Evolutionary conservation across 371 early-diverging fungal genomes (phyloP), one percentile per base, ranked within the genome.

Genomic region (Cokeromyces recurvatus): DNA sequence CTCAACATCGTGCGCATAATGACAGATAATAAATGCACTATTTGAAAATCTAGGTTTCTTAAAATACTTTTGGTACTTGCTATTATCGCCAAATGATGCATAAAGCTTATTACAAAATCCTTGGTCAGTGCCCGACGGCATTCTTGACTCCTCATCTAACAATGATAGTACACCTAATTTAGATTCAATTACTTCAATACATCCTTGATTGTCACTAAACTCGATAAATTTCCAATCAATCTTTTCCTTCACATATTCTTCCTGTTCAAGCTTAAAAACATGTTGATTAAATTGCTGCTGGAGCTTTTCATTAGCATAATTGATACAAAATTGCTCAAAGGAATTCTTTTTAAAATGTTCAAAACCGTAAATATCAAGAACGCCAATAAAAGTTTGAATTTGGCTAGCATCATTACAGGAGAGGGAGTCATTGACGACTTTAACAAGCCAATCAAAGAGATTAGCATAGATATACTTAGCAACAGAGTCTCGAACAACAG

Each of bases 291-390:
- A 98, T 70, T 81, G 94, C 64, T 99, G 98, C 71, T 99, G 97
- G 47, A 98, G 72, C 69, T 95, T 97, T 66, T 91, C 98, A 68
- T 92, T 98, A 55, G 95, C 96, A 75, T 89, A 98, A 82, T 94
- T 99, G 71, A 98, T 97, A 76, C 98, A 97, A 66, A 99, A 94
- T 71, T 99, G 99, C 71, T 99, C 99, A 66, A 99, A 99, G 3
- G 94, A 93, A 71, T 99, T 99, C 69, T 85, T 88, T 67, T 93
- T 83, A 64, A 97, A 97, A 55, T 98, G 97, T 72, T 92, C 93
- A 74, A 95, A 93, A 49, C 99, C 94, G 69, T 93, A 92, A 71
- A 96, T 90, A 87, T 98, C 92, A 54, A 97, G 74, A 4, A 97
- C 94, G 66, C 96, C 98, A 51, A 95, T 96, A 62, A 96, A 96